Base-by-base conservation (phyloP, 306 rosid species). In the Pterocarpus santalinus region DNA sequence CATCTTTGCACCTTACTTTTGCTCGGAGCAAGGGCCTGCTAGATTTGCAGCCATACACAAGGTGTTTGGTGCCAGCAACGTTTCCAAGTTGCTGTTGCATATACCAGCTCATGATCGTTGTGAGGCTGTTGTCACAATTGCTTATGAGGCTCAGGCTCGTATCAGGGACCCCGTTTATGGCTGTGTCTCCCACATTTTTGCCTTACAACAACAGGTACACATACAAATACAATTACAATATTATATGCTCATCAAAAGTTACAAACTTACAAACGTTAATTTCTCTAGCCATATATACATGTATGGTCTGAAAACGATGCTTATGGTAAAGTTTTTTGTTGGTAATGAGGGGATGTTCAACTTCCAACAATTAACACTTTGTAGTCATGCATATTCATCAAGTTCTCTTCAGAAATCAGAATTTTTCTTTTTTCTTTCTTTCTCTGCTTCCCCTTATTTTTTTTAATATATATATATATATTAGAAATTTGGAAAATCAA, bases 121-220 rank as follows among this genome's bases (percentile, higher is more conserved):
- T 69, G 97, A 96, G 69, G 99, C 99, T 3, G 98, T 96, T 63
- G 89, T 96, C 79, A 96, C 98, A 0, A 96, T 96, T 46, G 91
- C 98, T 13, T 96, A 96, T 72, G 98, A 96, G 77, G 99, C 99
- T 69, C 98, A 96, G 64, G 99, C 99, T 36, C 84, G 99, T 64
- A 87, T 96, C 57, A 65, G 93, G 65, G 99, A 96, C 76, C 99
- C 99, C 75, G 98, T 96, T 65, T 96, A 96, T 90, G 99, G 98
- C 3, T 96, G 98, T 41, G 97, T 96, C 57, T 86, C 98, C 33
- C 99, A 96, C 91, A 94, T 96, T 85, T 93, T 93, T 67, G 87
- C 97, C 83, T 85, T 96, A 73, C 99, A 96, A 86, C 97, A 96
- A 86, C 99, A 96, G 99, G 97, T 89, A 47, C 60, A 6, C 0